A percentile compares a stretch with the other conserved stretches of the same genome.
These are phyloP conservation scores for Herpetomonas tarakana DNA, from an alignment of 208 protist species.

Conservation along the genomic window DNA sequence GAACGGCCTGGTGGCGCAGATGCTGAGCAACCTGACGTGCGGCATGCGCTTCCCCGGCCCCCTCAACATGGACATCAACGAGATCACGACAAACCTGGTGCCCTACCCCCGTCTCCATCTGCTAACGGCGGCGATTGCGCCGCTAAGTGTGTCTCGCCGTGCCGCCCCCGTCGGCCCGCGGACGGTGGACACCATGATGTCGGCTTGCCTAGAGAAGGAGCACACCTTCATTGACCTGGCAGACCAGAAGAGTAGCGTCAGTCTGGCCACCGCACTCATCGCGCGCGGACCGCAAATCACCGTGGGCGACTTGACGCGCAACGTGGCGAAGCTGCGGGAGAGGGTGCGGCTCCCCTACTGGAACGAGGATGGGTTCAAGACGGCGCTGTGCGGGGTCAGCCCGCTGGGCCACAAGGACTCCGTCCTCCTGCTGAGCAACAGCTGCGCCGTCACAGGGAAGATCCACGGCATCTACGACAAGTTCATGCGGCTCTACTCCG, in stretches of 20 bases:
- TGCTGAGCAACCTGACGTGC: conserved; percentile 94
- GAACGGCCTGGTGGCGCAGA: conserved; percentile 95
- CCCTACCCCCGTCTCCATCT: conserved; percentile 94
- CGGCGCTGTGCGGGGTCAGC: conserved; percentile 91
- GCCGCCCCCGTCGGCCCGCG: conserved; percentile 42
- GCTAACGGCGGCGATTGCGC: conserved; percentile 88
- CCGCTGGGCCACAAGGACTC: conserved; percentile 90
- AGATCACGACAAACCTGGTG: conserved; percentile 97
- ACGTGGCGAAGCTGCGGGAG: conserved; percentile 77
- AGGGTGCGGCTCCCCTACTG: conserved; percentile 90
- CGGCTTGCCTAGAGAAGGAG: conserved; percentile 77
- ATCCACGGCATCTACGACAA: conserved; percentile 69
- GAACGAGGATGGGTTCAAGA: conserved; percentile 97
- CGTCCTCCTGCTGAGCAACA: conserved; percentile 93
- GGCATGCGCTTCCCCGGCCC: conserved; percentile 93
- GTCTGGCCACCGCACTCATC: conserved; percentile 87
- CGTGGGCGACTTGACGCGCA: conserved; percentile 92
- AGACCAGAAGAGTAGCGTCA: conserved; percentile 37
- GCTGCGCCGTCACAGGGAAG: conserved; percentile 82
- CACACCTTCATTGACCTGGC: conserved; percentile 85
- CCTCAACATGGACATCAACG: conserved; percentile 97
- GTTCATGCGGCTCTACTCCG: conserved; percentile 91
- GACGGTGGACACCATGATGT: conserved; percentile 86
- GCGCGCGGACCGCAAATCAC: conserved; percentile 91
- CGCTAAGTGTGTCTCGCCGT: conserved; percentile 73